Conservation (phyloP, 441 rosid species). For the Gossypium trilobum region DNA sequence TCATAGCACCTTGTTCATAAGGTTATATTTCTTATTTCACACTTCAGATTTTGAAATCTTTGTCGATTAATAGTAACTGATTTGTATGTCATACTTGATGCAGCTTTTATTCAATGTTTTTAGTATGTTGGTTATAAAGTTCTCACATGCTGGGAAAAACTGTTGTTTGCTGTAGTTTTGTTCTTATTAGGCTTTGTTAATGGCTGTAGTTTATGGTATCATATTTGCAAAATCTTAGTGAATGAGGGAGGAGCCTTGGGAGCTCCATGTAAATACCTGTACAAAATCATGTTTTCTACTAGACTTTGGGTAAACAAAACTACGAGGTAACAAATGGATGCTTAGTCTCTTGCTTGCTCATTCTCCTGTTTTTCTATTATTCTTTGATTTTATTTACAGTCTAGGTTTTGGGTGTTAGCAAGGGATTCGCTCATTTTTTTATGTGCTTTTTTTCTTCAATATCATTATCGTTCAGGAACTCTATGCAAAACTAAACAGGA, state of each 20-base stretch:
- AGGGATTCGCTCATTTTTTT: neutral
- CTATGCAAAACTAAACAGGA: slow-evolving; percentile 60
- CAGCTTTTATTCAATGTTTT: neutral
- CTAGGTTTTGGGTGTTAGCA: neutral
- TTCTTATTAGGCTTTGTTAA: neutral
- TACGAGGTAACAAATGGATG: neutral
- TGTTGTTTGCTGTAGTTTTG: neutral
- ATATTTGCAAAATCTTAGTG: neutral
- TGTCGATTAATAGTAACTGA: neutral
- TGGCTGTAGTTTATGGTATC: neutral
- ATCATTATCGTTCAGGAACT: slow-evolving; percentile 56
- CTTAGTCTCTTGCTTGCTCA: neutral
- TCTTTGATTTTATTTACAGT: neutral
- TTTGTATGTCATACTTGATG: neutral
- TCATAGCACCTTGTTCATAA: neutral
- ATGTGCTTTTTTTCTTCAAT: neutral
- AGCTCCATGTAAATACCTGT: neutral
- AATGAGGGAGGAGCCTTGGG: neutral
- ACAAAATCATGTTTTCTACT: neutral
- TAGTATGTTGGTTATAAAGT: neutral
- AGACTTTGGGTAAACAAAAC: neutral
- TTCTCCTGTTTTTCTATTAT: neutral
- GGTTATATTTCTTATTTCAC: neutral
- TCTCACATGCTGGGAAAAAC: neutral
- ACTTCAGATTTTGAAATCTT: neutral